phyloP scores from a whole-genome alignment of 176 grass and related monocot genomes.

The Oryza coarctata region DNA sequence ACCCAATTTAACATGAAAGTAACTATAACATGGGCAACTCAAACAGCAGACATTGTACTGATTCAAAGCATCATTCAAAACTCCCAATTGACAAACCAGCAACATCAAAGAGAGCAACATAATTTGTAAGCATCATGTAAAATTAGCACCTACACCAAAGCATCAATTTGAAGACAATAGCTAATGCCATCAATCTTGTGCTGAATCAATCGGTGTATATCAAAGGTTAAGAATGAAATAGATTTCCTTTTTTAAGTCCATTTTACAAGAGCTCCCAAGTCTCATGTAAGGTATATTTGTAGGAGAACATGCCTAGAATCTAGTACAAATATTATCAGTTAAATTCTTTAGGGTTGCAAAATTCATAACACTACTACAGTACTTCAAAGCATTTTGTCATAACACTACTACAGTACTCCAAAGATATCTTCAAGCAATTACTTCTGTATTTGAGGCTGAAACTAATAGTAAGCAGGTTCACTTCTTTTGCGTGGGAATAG shows the following conservation, averaged over 20 bases:
- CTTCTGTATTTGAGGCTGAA: not conserved
- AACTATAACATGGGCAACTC: constrained; percentile 3
- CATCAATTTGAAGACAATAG: not conserved
- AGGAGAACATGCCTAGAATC: not conserved
- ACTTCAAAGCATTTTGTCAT: not conserved
- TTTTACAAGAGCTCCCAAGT: not conserved
- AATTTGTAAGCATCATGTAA: not conserved
- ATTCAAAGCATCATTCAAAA: not conserved
- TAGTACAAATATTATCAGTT: not conserved
- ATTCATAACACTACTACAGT: too few species aligned
- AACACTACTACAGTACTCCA: not conserved
- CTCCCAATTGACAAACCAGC: not conserved
- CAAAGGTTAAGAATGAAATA: not conserved
- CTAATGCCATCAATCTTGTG: not conserved
- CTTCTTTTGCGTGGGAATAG: not conserved
- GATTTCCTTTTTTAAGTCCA: not conserved
- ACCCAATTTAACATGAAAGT: constrained; percentile 15
- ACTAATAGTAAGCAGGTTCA: not conserved
- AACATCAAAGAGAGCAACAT: not conserved
- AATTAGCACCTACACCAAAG: not conserved
- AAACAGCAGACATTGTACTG: constrained; percentile 1
- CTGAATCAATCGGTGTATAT: not conserved
- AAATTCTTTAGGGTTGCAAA: not conserved
- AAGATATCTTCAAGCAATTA: not conserved
- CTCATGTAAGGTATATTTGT: not conserved